Evolutionary conservation across 2,329 filamentous ascomycete genomes (phyloP).

Genomic region (Pseudogymnoascus sp.): DNA sequence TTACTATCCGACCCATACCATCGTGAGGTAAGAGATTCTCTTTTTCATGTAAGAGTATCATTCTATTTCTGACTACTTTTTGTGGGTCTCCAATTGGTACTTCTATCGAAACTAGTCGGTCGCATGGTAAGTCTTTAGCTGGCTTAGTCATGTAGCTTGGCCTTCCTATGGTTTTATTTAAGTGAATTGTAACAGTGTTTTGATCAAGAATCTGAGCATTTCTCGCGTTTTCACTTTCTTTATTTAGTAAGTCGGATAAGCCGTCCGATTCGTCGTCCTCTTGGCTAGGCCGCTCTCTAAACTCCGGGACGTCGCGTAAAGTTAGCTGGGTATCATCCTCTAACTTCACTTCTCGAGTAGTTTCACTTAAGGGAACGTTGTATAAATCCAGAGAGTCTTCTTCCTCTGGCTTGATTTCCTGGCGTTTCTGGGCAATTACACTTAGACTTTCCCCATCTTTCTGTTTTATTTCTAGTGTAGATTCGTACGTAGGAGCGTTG

Average conservation of each 20-base stretch:
- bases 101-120: constrained; percentile 6
- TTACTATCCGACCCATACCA: constrained; percentile 9
- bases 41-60: constrained; percentile 9
- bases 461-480: neutral
- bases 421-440: neutral
- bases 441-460: neutral
- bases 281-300: neutral
- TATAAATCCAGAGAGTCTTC: neutral
- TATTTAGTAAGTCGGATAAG: neutral
- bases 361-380: neutral
- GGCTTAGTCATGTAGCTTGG: constrained; percentile 6
- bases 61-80: constrained; percentile 6
- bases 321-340: neutral
- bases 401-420: constrained; percentile 9
- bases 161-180: constrained; percentile 12
- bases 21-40: constrained; percentile 11
- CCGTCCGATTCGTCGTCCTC: neutral
- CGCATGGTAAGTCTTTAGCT: constrained; percentile 8
- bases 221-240: constrained; percentile 9
- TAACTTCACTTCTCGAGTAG: neutral
- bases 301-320: neutral
- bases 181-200: constrained; percentile 11
- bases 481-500: neutral
- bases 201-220: constrained; percentile 15
- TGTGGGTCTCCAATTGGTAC: constrained; percentile 13